phyloP scores from a whole-genome alignment of 2,329 filamentous ascomycete genomes.

The Curvularia sp. region DNA sequence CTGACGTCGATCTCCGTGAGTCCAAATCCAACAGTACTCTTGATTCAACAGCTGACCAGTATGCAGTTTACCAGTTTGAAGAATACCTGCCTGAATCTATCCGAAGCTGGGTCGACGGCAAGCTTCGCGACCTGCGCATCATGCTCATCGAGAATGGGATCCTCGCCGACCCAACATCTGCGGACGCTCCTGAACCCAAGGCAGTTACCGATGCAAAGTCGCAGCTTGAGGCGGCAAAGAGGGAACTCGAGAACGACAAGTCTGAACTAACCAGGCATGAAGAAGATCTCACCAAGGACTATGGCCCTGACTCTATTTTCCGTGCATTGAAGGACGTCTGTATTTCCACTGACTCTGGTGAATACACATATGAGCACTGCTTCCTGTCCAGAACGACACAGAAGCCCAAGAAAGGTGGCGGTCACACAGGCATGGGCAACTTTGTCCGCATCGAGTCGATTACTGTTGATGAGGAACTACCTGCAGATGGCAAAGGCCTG shows the following conservation, averaged over 20 bases:
- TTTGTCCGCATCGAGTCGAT: slow-evolving; percentile 75
- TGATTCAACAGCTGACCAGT: slow-evolving; percentile 11
- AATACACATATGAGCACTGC: slow-evolving; percentile 96
- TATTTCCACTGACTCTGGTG: slow-evolving; percentile 78
- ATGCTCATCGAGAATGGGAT: slow-evolving; percentile 86
- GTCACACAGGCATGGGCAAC: slow-evolving; percentile 84
- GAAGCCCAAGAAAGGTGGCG: slow-evolving; percentile 90
- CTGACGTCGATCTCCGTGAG: slow-evolving; percentile 81
- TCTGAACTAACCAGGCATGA: slow-evolving; percentile 69
- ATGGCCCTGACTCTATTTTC: slow-evolving; percentile 85
- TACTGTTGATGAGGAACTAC: slow-evolving; percentile 76
- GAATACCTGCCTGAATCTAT: slow-evolving; percentile 80
- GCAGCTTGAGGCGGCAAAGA: slow-evolving; percentile 70
- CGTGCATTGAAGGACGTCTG: slow-evolving; percentile 84
- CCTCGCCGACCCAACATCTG: slow-evolving; percentile 61
- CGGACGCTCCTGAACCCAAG: slow-evolving; percentile 70
- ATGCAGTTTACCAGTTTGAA: slow-evolving; percentile 82
- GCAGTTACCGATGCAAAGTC: slow-evolving; percentile 76
- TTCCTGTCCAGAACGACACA: slow-evolving; percentile 86
- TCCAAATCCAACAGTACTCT: neutral
- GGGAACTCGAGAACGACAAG: slow-evolving; percentile 68
- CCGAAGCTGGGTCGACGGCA: slow-evolving; percentile 75
- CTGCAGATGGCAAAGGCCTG: slow-evolving; percentile 79
- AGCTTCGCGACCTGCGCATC: slow-evolving; percentile 70
- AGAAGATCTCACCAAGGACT: slow-evolving; percentile 80